Conservation (phyloP, 768 basidiomycete species). For the Boletus rufocinnamomeus region DNA sequence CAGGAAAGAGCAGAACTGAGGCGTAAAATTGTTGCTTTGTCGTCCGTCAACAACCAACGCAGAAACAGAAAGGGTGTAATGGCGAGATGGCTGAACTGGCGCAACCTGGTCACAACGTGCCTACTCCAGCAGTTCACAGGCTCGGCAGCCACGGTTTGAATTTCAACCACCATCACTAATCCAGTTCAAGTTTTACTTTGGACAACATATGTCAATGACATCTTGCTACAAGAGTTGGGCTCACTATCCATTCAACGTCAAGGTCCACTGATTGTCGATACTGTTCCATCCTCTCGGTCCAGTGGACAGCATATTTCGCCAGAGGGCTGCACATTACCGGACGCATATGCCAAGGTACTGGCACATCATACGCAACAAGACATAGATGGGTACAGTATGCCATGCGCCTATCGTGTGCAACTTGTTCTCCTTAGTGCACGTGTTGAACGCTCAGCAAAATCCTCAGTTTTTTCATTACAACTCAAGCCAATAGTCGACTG, state of each 20-base stretch:
- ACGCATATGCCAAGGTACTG: background rate
- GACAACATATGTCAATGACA: background rate
- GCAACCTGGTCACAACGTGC: constrained; percentile 21
- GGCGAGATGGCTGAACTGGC: constrained; percentile 13
- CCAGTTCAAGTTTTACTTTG: background rate
- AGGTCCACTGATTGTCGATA: too few species aligned
- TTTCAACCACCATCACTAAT: constrained; percentile 30
- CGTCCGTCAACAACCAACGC: constrained; percentile 40
- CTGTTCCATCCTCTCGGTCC: too few species aligned
- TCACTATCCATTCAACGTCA: too few species aligned
- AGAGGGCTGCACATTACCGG: too few species aligned
- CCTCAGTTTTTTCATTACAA: background rate
- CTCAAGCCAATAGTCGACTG: background rate
- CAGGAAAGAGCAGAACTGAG: constrained; percentile 28
- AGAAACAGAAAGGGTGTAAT: constrained; percentile 25
- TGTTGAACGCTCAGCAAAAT: too few species aligned
- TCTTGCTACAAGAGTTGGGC: background rate
- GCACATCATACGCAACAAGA: background rate
- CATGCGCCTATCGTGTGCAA: too few species aligned
- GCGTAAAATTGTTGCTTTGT: constrained; percentile 33
- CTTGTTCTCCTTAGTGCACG: too few species aligned
- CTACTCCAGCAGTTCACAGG: constrained; percentile 29
- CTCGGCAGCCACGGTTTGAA: constrained; percentile 41
- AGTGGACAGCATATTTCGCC: too few species aligned
- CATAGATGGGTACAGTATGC: too few species aligned